Conservation (phyloP, 208 protist genomes). For the Ichthyophonus hoferi region DNA sequence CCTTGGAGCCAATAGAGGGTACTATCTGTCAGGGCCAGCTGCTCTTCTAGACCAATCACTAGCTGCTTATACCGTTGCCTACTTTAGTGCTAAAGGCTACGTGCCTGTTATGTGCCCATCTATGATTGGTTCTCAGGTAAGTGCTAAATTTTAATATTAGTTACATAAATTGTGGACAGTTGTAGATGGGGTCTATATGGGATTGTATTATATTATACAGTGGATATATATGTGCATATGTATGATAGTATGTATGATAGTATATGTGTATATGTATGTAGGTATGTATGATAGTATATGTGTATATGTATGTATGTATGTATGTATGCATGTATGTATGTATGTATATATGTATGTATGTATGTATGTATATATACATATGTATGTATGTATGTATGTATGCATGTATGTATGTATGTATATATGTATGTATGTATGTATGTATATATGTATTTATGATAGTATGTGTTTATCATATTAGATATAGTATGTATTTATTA, state of each 20-base stretch:
- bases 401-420: constrained; percentile 10
- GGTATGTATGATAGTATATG: background rate
- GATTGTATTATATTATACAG: too few relatives aligned
- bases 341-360: background rate
- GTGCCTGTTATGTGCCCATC: too few relatives aligned
- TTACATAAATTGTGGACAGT: too few relatives aligned
- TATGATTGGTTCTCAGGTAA: too few relatives aligned
- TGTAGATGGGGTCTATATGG: too few relatives aligned
- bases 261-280: background rate
- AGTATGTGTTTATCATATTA: background rate
- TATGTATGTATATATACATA: constrained; percentile 2
- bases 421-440: background rate
- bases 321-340: background rate
- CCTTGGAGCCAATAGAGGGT: too few relatives aligned
- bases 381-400: constrained; percentile 5
- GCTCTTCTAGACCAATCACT: too few relatives aligned
- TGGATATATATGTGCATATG: background rate
- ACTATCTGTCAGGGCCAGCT: too few relatives aligned
- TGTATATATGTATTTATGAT: background rate
- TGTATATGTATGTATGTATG: constrained; percentile 11
- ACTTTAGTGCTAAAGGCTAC: too few relatives aligned
- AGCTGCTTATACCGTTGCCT: too few relatives aligned
- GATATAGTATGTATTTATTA: background rate
- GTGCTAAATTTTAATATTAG: too few relatives aligned
- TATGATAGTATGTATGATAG: background rate